These are phyloP conservation scores for Quillaja saponaria DNA, from an alignment of 306 rosid species.

Conservation along the genomic window DNA sequence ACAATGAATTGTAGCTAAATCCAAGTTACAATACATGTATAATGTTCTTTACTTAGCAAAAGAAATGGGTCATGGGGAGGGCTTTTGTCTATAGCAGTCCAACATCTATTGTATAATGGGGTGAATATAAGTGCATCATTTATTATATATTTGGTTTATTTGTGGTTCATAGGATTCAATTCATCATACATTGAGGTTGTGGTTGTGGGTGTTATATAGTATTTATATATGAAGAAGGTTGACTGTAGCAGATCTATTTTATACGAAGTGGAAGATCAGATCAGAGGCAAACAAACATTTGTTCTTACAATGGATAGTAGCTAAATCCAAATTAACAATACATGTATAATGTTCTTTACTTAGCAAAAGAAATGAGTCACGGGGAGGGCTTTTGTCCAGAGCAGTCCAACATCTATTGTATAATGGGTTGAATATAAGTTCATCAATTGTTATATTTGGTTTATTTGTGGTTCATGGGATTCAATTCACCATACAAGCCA, in stretches of 20 bases:
- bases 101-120: conserved; percentile 27
- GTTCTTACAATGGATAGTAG: conserved; percentile 21
- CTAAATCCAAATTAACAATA: conserved; percentile 22
- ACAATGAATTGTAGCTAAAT: conserved; percentile 25
- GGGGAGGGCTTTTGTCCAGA: conserved; percentile 3
- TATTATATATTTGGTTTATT: conserved; percentile 13
- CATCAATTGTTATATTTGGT: conserved; percentile 11
- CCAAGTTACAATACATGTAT: conserved; percentile 22
- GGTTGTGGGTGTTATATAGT: conserved; percentile 3
- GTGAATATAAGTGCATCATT: conserved; percentile 24
- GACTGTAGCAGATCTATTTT: not conserved
- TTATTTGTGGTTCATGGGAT: conserved; percentile 25
- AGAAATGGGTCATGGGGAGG: not conserved
- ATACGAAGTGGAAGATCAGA: not conserved
- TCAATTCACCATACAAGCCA: conserved; percentile 34
- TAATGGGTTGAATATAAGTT: conserved; percentile 30
- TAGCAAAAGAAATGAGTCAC: conserved; percentile 15
- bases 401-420: conserved; percentile 19
- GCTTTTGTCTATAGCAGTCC: conserved; percentile 13
- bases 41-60: conserved; percentile 40
- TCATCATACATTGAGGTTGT: conserved; percentile 45
- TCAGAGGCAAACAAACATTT: conserved; percentile 31
- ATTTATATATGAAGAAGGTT: not conserved
- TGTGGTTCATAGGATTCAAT: conserved; percentile 30
- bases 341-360: conserved; percentile 38